Evolutionary conservation across 163 green algal species (phyloP).

Genomic region (Chlamydomonas reinhardtii): DNA sequence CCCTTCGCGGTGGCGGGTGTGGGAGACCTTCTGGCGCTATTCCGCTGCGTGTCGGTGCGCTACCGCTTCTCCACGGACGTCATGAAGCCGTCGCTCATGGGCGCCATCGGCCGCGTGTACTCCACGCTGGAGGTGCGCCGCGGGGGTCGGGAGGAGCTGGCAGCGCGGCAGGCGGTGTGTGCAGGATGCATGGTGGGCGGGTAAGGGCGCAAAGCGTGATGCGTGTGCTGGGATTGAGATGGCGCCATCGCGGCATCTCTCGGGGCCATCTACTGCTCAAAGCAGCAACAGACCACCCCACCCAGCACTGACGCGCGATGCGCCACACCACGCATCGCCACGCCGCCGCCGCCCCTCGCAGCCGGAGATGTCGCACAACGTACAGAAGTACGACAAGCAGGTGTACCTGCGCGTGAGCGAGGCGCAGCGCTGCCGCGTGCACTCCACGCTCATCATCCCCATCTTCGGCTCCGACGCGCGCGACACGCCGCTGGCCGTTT

Average conservation of each 20-base stretch:
- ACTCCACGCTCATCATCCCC: constrained; percentile 82
- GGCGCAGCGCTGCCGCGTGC: constrained; percentile 86
- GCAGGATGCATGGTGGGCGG: no score
- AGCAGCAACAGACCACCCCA: no score
- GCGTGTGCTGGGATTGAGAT: no score
- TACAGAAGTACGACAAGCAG: constrained; percentile 85
- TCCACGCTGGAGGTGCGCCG: constrained; percentile 68
- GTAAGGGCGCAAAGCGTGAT: no score
- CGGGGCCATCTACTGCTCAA: no score
- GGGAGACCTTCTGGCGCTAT: constrained; percentile 88
- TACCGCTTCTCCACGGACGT: constrained; percentile 87
- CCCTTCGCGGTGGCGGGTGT: constrained; percentile 86
- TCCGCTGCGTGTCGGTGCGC: constrained; percentile 90
- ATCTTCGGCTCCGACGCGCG: constrained; percentile 64
- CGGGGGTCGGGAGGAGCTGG: not conserved
- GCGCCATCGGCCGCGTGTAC: constrained; percentile 84
- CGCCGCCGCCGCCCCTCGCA: constrained; percentile 43
- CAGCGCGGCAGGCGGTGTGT: no score
- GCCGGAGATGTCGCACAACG: constrained; percentile 89
- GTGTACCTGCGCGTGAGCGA: constrained; percentile 87
- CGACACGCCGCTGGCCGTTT: constrained; percentile 68
- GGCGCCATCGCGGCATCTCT: no score
- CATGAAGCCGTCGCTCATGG: constrained; percentile 73
- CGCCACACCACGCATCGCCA: no score
- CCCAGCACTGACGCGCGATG: no score